These are phyloP conservation scores for Stachybotrys elegans DNA, from an alignment of 2,329 filamentous ascomycete species.

Conservation along the genomic window DNA sequence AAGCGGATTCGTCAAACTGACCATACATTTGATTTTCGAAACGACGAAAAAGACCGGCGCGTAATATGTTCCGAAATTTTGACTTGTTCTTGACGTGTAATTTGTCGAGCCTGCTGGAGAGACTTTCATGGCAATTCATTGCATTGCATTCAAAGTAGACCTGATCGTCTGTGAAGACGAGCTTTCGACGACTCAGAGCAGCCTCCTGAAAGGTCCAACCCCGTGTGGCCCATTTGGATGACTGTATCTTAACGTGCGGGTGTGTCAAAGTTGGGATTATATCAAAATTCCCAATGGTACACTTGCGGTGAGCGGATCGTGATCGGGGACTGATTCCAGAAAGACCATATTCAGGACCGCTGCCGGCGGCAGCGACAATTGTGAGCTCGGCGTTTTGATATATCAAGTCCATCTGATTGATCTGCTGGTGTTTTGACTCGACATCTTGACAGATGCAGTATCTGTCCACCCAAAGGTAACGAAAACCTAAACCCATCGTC, in stretches of 20 bases:
- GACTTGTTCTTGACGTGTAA: too few relatives aligned
- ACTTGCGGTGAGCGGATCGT: neutral
- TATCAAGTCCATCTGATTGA: neutral
- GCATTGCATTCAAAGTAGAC: neutral
- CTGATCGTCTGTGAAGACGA: constrained; percentile 16
- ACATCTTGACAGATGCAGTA: neutral
- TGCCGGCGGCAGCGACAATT: neutral
- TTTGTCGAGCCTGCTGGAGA: too few relatives aligned
- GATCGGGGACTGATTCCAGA: neutral
- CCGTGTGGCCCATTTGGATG: constrained; percentile 9
- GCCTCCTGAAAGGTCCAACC: constrained; percentile 13
- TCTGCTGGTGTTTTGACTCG: neutral
- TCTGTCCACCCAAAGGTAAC: constrained; percentile 1
- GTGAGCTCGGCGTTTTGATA: neutral
- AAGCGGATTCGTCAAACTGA: too few relatives aligned
- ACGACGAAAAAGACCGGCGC: too few relatives aligned
- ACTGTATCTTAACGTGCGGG: neutral
- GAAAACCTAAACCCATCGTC: neutral
- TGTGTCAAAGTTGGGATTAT: neutral
- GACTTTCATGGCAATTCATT: too few relatives aligned
- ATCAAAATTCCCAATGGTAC: too few relatives aligned
- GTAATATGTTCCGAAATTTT: too few relatives aligned
- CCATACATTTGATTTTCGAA: too few relatives aligned
- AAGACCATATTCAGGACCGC: neutral
- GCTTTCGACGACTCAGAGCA: constrained; percentile 8